Base-by-base conservation (phyloP, 805 yeast species). In the Ogataea populi-albae region DNA sequence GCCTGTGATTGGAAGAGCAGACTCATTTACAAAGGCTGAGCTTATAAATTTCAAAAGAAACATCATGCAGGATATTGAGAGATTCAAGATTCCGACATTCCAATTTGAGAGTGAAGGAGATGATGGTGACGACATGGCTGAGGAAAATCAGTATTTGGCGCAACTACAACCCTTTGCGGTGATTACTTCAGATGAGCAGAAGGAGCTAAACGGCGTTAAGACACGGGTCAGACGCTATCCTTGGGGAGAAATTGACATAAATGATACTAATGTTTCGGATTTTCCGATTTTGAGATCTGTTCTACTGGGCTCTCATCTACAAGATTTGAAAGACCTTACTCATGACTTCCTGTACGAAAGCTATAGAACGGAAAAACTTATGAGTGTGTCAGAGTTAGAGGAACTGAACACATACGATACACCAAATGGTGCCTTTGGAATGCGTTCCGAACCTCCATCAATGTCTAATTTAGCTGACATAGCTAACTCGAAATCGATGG, bases 161-260 rank as follows among this genome's bases (percentile, higher is more conserved):
- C 64, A 65, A 24, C 57, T 83, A 45, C 91, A 83, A 59, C 94
- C 94, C 3, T 85, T 85, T 64, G 81, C 94, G 1, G 66, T 84
- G 7, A 68, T 85, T 39, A 65, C 81, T 4, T 75, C 87, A 1
- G 89, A 81, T 54, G 71, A 69, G 24, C 75, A 73, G 45, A 67
- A 64, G 35, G 71, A 68, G 35, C 52, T 73, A 23, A 60, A 72
- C 20, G 86, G 86, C 12, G 55, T 61, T 35, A 57, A 60, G 20
- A 68, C 77, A 30, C 73, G 75, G 49, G 78, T 76, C 10, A 75
- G 93, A 64, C 64, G 68, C 38, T 84, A 84, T 50, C 89, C 91
- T 20, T 85, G 93, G 93, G 91, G 91, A 7, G 44, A 66, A 27
- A 70, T 75, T 34, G 79, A 75, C 52, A 73, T 75, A 38, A 67